Base-by-base conservation (phyloP, 2,329 filamentous ascomycete genomes). In the Fusarium pseudograminearum region DNA sequence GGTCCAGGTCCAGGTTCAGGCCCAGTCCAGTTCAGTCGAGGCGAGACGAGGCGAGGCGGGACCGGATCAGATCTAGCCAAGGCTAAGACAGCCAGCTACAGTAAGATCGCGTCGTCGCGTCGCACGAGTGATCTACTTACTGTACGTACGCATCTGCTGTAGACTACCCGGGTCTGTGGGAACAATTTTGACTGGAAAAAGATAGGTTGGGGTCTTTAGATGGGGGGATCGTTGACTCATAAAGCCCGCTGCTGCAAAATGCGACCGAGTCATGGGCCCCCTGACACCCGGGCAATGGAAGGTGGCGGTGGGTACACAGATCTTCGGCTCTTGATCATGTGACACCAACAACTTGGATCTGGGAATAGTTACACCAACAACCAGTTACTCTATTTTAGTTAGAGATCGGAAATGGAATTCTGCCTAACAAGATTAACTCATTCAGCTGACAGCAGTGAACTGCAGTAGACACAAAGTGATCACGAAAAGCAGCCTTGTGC, bases 161-260 rank as follows among this genome's bases (percentile, higher is more conserved):
- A 46, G 42, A 56, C 33, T 56, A 36, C 42, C 53, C 50, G 67
- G 67, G 67, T 60, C 62, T 30, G 45, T 70, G 67, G 67, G 50
- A 70, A 70, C 58, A 65, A 65, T 68, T 57, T 58, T 51, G 64
- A 65, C 63, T 74, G 70, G 72, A 68, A 70, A 64, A 53, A 61
- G 60, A 45, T 28, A 60, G 59, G 56, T 55, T 52, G 59, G 60
- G 61, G 41, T 60, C 57, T 71, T 58, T 58, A 46, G 44, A 47
- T 34, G 65, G 64, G 72, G 72, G 73, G 44, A 63, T 52, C 9
- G 73, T 74, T 74, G 73, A 74, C 73, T 74, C 73, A 74, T 73
- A 74, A 68, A 63, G 73, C 68, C 66, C 61, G 53, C 41, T 46
- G 34, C 34, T 44, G 50, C 56, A 47, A 54, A 63, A 52, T 38